phyloP scores from a whole-genome alignment of 805 yeast genomes.

The Lachancea quebecensis region DNA sequence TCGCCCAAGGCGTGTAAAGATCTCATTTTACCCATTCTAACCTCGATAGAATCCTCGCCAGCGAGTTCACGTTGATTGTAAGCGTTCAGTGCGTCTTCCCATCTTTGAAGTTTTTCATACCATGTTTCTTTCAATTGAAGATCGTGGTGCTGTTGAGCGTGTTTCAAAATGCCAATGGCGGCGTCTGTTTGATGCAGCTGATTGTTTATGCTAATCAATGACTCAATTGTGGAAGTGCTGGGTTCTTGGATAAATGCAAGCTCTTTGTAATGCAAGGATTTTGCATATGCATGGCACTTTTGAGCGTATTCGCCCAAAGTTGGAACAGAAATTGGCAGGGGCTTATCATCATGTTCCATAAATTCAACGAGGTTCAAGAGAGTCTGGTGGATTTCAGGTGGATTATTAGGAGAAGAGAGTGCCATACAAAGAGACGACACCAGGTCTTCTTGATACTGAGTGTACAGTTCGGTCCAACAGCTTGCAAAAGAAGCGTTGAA shows the following conservation, averaged over 20 bases:
- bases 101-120: constrained; percentile 93
- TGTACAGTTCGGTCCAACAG: constrained; percentile 89
- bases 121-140: constrained; percentile 92
- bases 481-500: constrained; percentile 94
- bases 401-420: constrained; percentile 80
- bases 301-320: constrained; percentile 90
- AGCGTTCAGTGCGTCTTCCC: constrained; percentile 96
- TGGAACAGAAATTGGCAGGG: constrained; percentile 84
- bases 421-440: constrained; percentile 83
- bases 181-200: constrained; percentile 96
- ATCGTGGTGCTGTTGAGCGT: constrained; percentile 86
- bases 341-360: constrained; percentile 95
- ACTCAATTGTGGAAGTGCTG: constrained; percentile 83
- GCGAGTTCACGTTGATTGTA: constrained; percentile 68
- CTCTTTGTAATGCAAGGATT: constrained; percentile 93
- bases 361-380: constrained; percentile 86
- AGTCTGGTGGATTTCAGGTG: constrained; percentile 92
- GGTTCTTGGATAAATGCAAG: constrained; percentile 92
- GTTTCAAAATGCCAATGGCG: constrained; percentile 91
- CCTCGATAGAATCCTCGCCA: constrained; percentile 62
- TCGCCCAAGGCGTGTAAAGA: constrained; percentile 98
- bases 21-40: constrained; percentile 96
- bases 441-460: constrained; percentile 83
- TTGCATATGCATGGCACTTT: constrained; percentile 94
- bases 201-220: constrained; percentile 85